phyloP scores from a whole-genome alignment of 352 stramenopile genomes.

The Plasmopara halstedii region DNA sequence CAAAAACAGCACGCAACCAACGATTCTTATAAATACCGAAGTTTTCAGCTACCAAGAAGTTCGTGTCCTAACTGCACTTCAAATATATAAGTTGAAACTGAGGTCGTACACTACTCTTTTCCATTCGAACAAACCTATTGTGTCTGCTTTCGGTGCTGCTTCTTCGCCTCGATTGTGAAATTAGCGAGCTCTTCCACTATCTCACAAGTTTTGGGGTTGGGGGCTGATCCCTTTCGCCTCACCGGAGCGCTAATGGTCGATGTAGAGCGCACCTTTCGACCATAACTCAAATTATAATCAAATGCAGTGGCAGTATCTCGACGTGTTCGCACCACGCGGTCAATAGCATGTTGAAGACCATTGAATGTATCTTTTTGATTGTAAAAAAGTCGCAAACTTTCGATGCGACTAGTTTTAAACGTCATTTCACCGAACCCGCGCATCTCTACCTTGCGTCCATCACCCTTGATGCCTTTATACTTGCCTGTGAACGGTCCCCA shows the following conservation, averaged over 20 bases:
- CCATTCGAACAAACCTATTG: constrained; percentile 8
- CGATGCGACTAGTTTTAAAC: constrained; percentile 43
- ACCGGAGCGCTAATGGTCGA: constrained; percentile 15
- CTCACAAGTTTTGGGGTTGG: constrained; percentile 28
- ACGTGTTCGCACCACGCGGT: constrained; percentile 11
- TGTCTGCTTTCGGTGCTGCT: constrained; percentile 21
- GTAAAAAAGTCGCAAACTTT: constrained; percentile 56
- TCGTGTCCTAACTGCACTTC: too few relatives aligned
- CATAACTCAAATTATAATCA: constrained; percentile 3
- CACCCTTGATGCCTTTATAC: constrained; percentile 53
- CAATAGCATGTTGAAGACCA: constrained; percentile 28
- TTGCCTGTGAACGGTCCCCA: constrained; percentile 67
- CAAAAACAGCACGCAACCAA: constrained; percentile 10
- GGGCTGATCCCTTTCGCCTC: constrained; percentile 9
- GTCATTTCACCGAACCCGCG: constrained; percentile 66
- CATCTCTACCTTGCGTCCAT: constrained; percentile 50
- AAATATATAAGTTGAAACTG: too few relatives aligned
- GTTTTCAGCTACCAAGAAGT: neutral
- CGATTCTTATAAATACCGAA: neutral
- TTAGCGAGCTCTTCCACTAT: constrained; percentile 41
- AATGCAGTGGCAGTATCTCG: constrained; percentile 15
- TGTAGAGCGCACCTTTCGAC: constrained; percentile 6
- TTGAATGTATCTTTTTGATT: constrained; percentile 54
- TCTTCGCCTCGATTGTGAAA: constrained; percentile 32
- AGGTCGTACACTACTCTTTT: neutral